phyloP scores from a whole-genome alignment of 192 early-diverging fungal genomes.

The Linnemannia exigua region DNA sequence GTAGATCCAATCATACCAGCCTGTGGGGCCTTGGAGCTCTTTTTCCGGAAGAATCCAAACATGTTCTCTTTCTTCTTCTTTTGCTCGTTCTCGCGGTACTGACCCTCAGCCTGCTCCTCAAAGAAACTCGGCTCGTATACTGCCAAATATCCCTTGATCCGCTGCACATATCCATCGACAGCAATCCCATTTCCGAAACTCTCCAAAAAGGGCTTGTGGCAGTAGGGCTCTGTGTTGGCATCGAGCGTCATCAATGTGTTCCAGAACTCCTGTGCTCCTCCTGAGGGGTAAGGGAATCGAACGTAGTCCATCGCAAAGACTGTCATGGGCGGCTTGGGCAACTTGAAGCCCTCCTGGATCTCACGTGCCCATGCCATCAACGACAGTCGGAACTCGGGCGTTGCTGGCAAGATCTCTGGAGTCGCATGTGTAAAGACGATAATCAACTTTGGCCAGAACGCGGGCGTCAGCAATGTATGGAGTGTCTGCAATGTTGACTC shows the following conservation, averaged over 20 bases:
- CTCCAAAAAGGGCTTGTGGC: conserved; percentile 46
- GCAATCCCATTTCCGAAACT: conserved; percentile 39
- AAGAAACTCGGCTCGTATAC: conserved; percentile 48
- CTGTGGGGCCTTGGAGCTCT: neutral
- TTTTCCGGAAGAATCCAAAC: conserved; percentile 42
- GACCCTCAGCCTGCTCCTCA: conserved; percentile 48
- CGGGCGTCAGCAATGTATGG: conserved; percentile 42
- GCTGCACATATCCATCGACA: conserved; percentile 44
- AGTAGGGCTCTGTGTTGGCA: conserved; percentile 45
- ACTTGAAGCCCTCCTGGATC: conserved; percentile 49
- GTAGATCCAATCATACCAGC: neutral
- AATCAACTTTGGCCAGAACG: conserved; percentile 53
- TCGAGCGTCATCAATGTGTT: conserved; percentile 48
- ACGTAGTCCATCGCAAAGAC: conserved; percentile 54
- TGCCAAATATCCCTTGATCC: conserved; percentile 47
- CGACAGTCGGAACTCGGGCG: conserved; percentile 23
- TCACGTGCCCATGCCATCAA: conserved; percentile 45
- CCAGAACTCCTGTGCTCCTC: conserved; percentile 54
- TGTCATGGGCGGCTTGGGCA: conserved; percentile 27
- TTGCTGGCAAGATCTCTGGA: conserved; percentile 28
- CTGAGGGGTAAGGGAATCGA: conserved; percentile 39
- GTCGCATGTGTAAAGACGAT: conserved; percentile 52
- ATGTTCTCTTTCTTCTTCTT: conserved; percentile 41
- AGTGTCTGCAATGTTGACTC: conserved; percentile 46
- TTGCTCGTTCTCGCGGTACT: conserved; percentile 45